Evolutionary conservation across 805 yeast genomes (phyloP).

Genomic region (Metschnikowia dekortorum): DNA sequence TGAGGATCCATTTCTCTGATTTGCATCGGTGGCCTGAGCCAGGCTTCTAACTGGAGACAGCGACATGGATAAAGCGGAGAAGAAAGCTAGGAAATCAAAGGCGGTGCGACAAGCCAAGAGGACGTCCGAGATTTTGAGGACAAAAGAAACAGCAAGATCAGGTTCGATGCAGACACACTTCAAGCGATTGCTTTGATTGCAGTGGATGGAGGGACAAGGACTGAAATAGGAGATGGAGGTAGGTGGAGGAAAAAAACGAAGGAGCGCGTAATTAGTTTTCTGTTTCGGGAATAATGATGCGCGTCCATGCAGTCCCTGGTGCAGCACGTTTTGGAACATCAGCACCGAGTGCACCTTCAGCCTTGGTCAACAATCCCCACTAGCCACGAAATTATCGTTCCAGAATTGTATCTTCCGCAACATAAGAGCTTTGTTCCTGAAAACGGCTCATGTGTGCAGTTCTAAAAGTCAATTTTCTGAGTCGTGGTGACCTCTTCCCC

Average conservation of each 20-base stretch:
- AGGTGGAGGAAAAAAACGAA: neutral
- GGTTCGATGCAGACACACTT: neutral
- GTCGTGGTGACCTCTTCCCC: conserved; percentile 32
- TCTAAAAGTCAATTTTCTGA: conserved; percentile 32
- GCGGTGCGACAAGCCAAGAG: neutral
- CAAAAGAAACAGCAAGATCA: neutral
- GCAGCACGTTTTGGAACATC: no score
- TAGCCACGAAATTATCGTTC: no score
- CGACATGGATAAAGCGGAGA: conserved; percentile 9
- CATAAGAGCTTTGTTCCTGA: no score
- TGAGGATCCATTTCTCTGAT: conserved; percentile 1
- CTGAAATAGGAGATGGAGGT: neutral
- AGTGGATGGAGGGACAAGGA: neutral
- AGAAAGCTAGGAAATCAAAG: no score
- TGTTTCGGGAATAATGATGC: conserved; percentile 21
- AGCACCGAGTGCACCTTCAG: no score
- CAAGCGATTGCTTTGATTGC: neutral
- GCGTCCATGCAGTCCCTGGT: neutral
- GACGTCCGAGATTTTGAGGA: neutral
- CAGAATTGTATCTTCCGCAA: no score
- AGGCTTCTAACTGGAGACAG: conserved; percentile 18
- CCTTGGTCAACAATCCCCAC: no score
- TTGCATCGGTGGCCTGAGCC: conserved; percentile 12
- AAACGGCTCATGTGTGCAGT: neutral
- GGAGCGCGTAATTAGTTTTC: conserved; percentile 18